Evolutionary conservation across 2,329 filamentous ascomycete genomes (phyloP), one percentile per base, ranked within the genome.

Genomic region (Ophiosphaerella narmari): DNA sequence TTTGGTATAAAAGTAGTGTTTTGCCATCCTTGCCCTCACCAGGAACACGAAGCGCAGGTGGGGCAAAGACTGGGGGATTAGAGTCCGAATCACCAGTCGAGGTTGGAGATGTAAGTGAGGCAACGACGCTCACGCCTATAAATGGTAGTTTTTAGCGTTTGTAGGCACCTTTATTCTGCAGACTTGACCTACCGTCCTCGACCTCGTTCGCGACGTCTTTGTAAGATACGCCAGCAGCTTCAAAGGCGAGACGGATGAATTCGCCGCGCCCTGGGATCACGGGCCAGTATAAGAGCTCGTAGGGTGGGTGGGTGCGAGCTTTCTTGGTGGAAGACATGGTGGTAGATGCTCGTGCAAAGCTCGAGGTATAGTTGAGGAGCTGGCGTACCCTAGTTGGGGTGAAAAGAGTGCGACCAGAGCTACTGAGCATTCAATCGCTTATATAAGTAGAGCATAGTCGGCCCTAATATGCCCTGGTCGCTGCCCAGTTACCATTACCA

Each of bases 221-320:
- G 77, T 90, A 92, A 4, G 80, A 69, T 1, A 82, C 82, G 14
- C 81, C 80, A 16, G 84, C 79, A 44, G 88, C 87, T 74, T 92
- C 89, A 58, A 93, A 83, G 13, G 80, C 80, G 9, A 93, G 81
- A 18, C 89, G 88, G 66, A 91, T 75, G 69, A 85, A 84, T 68
- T 93, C 89, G 54, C 85, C 89, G 41, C 89, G 86, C 35, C 89
- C 89, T 31, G 89, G 89, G 8, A 90, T 75, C 14, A 72, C 73
- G 14, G 87, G 86, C 82, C 87, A 89, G 80, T 91, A 91, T 66
- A 89, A 77, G 49, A 89, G 80, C 57, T 86, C 78, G 67, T 87
- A 89, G 0, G 78, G 75, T 46, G 65, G 75, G 48, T 67, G 71
- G 53, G 65, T 66, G 44, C 57, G 59, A 26, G 57, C 55, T 45